Evolutionary conservation across 2,329 filamentous ascomycete genomes (phyloP), one percentile per base, ranked within the genome.

Genomic region (Lasiodiplodia theobromae): DNA sequence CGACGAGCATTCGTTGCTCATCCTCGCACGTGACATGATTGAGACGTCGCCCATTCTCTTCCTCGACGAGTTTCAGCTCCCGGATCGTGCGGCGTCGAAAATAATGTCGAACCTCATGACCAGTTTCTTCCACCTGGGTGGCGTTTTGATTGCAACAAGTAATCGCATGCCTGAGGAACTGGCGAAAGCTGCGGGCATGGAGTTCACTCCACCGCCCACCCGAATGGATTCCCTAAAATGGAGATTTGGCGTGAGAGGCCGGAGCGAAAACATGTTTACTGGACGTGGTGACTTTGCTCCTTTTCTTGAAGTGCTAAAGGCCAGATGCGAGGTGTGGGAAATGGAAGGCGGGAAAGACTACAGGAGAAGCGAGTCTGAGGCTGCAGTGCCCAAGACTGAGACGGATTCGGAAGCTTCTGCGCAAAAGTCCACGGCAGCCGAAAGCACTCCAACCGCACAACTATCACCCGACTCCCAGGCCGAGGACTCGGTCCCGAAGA

Each of bases 131-230:
- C 91, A 94, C 71, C 84, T 95, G 3, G 92, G 92, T 0, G 92
- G 92, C 8, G 92, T 96, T 0, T 81, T 96, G 18, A 85, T 96
- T 47, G 92, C 92, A 0, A 94, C 91, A 0, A 93, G 91, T 4
- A 96, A 96, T 76, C 87, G 92, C 8, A 92, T 95, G 89, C 92
- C 92, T 0, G 92, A 95, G 74, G 92, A 94, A 75, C 78, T 96
- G 62, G 90, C 87, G 56, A 93, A 92, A 71, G 92, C 92, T 0
- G 88, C 88, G 1, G 92, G 92, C 0, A 85, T 90, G 28, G 87
- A 91, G 70, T 93, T 92, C 74, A 81, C 84, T 12, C 83, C 86
- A 6, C 86, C 87, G 0, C 83, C 88, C 5, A 76, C 75, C 4
- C 81, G 83, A 40, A 84, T 84, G 64, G 86, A 84, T 2, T 77